Base-by-base conservation (phyloP, 768 basidiomycete species). In the Macrolepiota albuminosa region DNA sequence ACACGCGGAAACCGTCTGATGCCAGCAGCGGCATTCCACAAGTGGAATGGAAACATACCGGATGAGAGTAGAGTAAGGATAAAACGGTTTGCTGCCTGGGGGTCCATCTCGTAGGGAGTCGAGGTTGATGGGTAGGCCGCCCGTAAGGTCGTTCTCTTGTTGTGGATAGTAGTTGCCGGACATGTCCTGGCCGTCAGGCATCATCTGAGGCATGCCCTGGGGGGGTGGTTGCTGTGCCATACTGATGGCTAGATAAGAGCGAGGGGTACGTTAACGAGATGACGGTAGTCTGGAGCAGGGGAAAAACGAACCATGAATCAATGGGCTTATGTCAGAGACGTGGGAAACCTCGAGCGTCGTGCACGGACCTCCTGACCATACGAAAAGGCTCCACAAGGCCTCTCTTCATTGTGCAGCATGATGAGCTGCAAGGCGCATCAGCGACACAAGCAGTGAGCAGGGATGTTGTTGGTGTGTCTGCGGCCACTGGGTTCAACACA, bases 31-130 rank as follows among this genome's bases (percentile, higher is more conserved):
- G 26, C 46, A 56, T 49, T 56, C 49, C 24, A 47, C 31, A 13
- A 14, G 52, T 45, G 26, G 14, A 42, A 53, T 59, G 29, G 29
- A 49, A 60, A 80, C 87, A 58, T 70, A 92, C 91, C 91, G 85
- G 68, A 94, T 94, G 56, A 94, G 84, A 37, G 91, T 94, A 3
- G 91, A 93, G 70, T 94, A 94, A 2, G 91, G 92, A 68, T 94
- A 94, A 68, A 93, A 93, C 6, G 91, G 91, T 71, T 94, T 94
- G 70, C 85, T 91, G 50, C 92, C 91, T 7, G 92, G 90, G 2
- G 91, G 92, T 0, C 92, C 91, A 69, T 94, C 91, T 56, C 91
- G 81, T 58, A 93, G 78, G 3, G 91, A 93, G 72, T 92, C 90
- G 29, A 93, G 86, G 68, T 90, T 93, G 68, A 93, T 90, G 54